These are phyloP conservation scores for Leishmania major DNA, from an alignment of 208 protist species.

Conservation along the genomic window DNA sequence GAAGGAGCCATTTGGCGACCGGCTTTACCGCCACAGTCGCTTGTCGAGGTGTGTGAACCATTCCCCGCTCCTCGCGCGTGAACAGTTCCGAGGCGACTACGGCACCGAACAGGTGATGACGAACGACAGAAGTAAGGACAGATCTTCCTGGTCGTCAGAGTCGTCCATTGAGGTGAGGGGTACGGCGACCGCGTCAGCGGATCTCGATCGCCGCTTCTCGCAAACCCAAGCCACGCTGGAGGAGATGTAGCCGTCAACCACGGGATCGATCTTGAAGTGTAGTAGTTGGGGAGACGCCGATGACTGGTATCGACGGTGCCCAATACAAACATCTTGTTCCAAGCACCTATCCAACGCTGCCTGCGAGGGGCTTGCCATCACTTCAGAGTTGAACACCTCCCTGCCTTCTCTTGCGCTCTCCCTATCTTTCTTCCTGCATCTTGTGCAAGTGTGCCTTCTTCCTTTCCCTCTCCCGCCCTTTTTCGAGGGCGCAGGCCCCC, in stretches of 20 bases:
- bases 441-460: neutral
- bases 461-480: neutral
- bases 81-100: conserved; percentile 23
- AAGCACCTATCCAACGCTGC: neutral
- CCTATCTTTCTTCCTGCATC: neutral
- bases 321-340: neutral
- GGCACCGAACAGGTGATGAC: conserved; percentile 18
- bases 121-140: neutral
- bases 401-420: neutral
- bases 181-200: neutral
- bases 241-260: neutral
- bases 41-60: conserved; percentile 16
- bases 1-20: conserved; percentile 41
- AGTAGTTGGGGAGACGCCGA: neutral
- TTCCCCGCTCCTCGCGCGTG: conserved; percentile 12
- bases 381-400: neutral
- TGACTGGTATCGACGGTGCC: neutral
- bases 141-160: conserved; percentile 20
- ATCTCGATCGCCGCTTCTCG: neutral
- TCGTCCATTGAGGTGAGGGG: conserved; percentile 19
- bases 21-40: conserved; percentile 39
- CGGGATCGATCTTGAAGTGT: too few relatives aligned
- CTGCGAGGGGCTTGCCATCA: neutral
- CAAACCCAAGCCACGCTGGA: conserved; percentile 12
- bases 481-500: neutral